Conservation (phyloP, 106 monocot species). For the Dendrobium officinale region DNA sequence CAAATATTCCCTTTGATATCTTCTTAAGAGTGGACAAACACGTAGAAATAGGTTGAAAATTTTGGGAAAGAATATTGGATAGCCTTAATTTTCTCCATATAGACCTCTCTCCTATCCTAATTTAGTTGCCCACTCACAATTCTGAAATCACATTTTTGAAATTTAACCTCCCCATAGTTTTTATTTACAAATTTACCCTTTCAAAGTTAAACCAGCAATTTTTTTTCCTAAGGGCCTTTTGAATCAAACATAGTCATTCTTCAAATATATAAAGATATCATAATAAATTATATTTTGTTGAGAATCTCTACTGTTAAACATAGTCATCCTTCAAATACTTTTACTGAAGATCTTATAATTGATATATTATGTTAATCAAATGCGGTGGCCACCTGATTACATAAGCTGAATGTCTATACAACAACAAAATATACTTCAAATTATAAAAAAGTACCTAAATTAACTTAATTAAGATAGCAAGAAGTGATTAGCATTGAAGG, state of each 20-base stretch:
- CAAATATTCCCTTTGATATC: neutral
- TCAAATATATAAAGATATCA: neutral
- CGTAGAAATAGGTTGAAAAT: neutral
- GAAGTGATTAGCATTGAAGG: neutral
- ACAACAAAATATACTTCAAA: neutral
- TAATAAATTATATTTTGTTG: neutral
- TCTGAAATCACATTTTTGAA: neutral
- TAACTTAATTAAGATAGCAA: neutral
- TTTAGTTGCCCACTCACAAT: neutral
- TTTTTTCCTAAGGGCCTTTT: neutral
- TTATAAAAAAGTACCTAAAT: neutral
- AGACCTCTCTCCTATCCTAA: neutral
- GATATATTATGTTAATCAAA: neutral
- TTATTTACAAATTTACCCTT: neutral
- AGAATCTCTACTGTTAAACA: neutral
- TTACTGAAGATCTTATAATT: neutral
- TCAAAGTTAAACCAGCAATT: neutral
- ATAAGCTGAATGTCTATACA: neutral
- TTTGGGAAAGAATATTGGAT: neutral
- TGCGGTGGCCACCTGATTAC: neutral
- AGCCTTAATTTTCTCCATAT: neutral
- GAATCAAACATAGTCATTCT: neutral
- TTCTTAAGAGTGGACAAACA: neutral
- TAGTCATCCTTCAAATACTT: neutral
- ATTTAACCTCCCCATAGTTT: neutral